Evolutionary conservation across 129 eudicot species (phyloP).

Genomic region (Centella asiatica): DNA sequence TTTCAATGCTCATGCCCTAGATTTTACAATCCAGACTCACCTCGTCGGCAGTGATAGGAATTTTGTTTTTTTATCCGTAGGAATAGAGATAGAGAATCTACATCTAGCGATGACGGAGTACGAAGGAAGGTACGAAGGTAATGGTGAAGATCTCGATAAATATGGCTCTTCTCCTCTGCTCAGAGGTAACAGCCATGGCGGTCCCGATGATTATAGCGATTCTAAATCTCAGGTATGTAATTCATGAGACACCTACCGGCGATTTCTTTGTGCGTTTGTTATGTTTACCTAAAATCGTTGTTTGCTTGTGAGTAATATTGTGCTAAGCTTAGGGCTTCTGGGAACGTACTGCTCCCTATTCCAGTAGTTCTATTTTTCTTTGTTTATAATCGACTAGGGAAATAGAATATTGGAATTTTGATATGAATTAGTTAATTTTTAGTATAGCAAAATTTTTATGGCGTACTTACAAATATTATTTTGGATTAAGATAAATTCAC

Average conservation of each 20-base stretch:
- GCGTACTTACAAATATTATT: too few relatives aligned
- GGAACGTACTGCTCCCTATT: neutral
- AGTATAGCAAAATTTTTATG: too few relatives aligned
- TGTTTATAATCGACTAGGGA: too few relatives aligned
- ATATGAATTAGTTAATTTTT: too few relatives aligned
- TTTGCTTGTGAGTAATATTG: neutral
- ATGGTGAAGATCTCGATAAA: constrained; percentile 44
- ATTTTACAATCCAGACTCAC: neutral
- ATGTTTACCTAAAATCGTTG: neutral
- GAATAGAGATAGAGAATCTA: constrained; percentile 5
- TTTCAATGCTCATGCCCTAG: neutral
- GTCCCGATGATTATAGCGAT: constrained; percentile 40
- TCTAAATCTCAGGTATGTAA: constrained; percentile 43
- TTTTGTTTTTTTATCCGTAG: too few relatives aligned
- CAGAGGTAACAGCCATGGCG: constrained; percentile 28
- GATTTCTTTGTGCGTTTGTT: too few relatives aligned
- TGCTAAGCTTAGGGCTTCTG: neutral
- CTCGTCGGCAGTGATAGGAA: too few relatives aligned
- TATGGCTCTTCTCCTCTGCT: constrained; percentile 43
- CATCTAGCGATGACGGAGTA: constrained; percentile 36
- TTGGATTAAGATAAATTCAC: too few relatives aligned
- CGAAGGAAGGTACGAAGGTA: constrained; percentile 43
- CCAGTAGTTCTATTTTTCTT: neutral
- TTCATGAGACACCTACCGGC: too few relatives aligned
- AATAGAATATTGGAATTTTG: too few relatives aligned